phyloP scores from a whole-genome alignment of 2,329 filamentous ascomycete genomes.

The Aspergillus eucalypticola region DNA sequence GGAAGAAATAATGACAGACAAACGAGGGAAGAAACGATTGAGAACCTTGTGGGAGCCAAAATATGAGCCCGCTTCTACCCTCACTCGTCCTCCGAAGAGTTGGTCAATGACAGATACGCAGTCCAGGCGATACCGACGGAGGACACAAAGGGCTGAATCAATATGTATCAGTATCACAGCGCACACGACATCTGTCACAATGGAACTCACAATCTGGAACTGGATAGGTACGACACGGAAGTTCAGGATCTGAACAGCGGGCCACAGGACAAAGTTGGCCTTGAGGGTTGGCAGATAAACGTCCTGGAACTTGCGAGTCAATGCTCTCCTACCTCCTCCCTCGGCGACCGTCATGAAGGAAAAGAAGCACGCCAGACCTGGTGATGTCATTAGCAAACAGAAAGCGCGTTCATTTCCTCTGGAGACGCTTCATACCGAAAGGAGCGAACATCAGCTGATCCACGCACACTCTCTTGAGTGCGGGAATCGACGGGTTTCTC shows the following conservation, averaged over 20 bases:
- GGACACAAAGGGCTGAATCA: slow-evolving; percentile 81
- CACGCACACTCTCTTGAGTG: slow-evolving; percentile 84
- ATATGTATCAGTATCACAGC: not conserved
- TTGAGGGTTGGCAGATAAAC: slow-evolving; percentile 93
- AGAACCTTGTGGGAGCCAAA: not conserved
- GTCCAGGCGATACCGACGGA: slow-evolving; percentile 97
- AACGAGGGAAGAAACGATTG: slow-evolving; percentile 6
- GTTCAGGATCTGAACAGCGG: slow-evolving; percentile 92
- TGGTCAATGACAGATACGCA: slow-evolving; percentile 89
- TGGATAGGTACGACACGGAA: slow-evolving; percentile 93
- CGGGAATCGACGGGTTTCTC: slow-evolving; percentile 69
- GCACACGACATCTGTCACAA: not conserved
- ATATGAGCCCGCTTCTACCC: slow-evolving; percentile 1
- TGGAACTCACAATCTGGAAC: slow-evolving; percentile 81
- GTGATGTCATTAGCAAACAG: slow-evolving; percentile 10
- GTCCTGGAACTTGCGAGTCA: slow-evolving; percentile 82
- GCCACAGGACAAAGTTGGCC: slow-evolving; percentile 95
- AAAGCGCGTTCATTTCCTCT: not conserved
- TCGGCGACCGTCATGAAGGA: slow-evolving; percentile 95
- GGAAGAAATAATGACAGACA: slow-evolving; percentile 5
- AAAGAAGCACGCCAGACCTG: slow-evolving; percentile 82
- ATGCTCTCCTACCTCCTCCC: slow-evolving; percentile 78
- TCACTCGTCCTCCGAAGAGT: slow-evolving; percentile 73
- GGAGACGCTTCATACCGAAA: slow-evolving; percentile 58
- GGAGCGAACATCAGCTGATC: slow-evolving; percentile 95